phyloP scores from a whole-genome alignment of 768 basidiomycete genomes.

The Psilocybe tampanensis region DNA sequence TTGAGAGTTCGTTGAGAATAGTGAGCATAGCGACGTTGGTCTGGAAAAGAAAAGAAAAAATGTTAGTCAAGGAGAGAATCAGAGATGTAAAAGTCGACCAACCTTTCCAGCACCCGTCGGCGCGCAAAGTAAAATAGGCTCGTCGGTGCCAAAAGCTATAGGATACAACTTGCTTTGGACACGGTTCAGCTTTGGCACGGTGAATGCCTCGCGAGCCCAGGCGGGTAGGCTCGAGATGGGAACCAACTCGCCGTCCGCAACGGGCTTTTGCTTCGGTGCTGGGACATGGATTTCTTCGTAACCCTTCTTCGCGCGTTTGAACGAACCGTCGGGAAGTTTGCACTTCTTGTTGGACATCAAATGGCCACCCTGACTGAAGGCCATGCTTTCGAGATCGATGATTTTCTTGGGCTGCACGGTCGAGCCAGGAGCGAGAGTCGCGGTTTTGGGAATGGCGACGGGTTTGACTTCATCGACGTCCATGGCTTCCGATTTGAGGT shows the following conservation, averaged over 20 bases:
- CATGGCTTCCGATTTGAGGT: constrained; percentile 60
- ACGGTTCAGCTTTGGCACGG: constrained; percentile 79
- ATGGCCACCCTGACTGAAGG: constrained; percentile 95
- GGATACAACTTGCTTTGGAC: constrained; percentile 94
- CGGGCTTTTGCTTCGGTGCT: constrained; percentile 78
- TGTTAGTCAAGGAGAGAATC: constrained; percentile 16
- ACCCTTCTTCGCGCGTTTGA: constrained; percentile 95
- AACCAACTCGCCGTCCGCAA: constrained; percentile 67
- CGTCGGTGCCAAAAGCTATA: constrained; percentile 91
- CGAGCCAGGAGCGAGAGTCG: constrained; percentile 85
- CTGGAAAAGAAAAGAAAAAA: constrained; percentile 38
- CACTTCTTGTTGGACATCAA: constrained; percentile 99
- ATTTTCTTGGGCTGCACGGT: constrained; percentile 82
- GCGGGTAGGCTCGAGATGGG: constrained; percentile 72
- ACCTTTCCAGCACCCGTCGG: constrained; percentile 99
- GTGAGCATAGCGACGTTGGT: constrained; percentile 98
- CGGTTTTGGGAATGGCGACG: constrained; percentile 71
- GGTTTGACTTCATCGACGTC: constrained; percentile 66
- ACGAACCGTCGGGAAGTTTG: constrained; percentile 96
- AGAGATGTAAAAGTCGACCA: constrained; percentile 21
- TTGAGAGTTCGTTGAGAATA: constrained; percentile 87
- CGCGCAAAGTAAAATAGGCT: constrained; percentile 93
- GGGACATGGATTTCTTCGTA: constrained; percentile 99
- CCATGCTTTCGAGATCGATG: constrained; percentile 91
- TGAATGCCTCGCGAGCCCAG: constrained; percentile 91